A percentile compares a stretch with the other conserved stretches of the same genome.
Evolutionary conservation across 345 rosid species (phyloP).

Genomic region (Litchi chinensis): DNA sequence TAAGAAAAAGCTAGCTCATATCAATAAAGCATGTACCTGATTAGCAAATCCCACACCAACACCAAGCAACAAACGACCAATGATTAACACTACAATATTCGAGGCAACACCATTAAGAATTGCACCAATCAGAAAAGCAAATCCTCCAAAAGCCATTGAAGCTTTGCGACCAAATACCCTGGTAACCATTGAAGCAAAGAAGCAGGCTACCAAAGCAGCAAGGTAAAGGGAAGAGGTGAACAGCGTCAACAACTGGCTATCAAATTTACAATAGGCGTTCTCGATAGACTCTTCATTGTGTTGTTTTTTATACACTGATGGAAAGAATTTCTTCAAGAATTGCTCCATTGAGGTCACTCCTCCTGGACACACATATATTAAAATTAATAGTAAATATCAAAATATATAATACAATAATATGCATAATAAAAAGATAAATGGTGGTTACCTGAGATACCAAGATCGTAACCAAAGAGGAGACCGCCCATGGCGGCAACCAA

Average conservation of each 20-base stretch:
- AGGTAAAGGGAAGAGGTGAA: conserved; percentile 85
- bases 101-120: conserved; percentile 64
- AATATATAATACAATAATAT: not conserved
- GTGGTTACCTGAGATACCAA: conserved; percentile 64
- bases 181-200: conserved; percentile 57
- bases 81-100: conserved; percentile 51
- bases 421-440: not conserved
- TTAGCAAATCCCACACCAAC: conserved; percentile 84
- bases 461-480: conserved; percentile 80
- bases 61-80: conserved; percentile 76
- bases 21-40: conserved; percentile 43
- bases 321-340: conserved; percentile 67
- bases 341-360: conserved; percentile 83
- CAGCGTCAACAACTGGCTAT: conserved; percentile 58
- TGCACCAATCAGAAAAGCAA: conserved; percentile 61
- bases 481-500: conserved; percentile 81
- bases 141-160: conserved; percentile 71
- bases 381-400: not conserved
- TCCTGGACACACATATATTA: conserved; percentile 30
- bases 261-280: conserved; percentile 72
- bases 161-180: conserved; percentile 62
- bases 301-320: conserved; percentile 44
- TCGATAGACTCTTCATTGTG: conserved; percentile 25
- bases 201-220: conserved; percentile 70
- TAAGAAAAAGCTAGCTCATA: too few species aligned